Base-by-base conservation (phyloP, 176 grass and related monocot species). In the Bolboschoenus planiculmis region DNA sequence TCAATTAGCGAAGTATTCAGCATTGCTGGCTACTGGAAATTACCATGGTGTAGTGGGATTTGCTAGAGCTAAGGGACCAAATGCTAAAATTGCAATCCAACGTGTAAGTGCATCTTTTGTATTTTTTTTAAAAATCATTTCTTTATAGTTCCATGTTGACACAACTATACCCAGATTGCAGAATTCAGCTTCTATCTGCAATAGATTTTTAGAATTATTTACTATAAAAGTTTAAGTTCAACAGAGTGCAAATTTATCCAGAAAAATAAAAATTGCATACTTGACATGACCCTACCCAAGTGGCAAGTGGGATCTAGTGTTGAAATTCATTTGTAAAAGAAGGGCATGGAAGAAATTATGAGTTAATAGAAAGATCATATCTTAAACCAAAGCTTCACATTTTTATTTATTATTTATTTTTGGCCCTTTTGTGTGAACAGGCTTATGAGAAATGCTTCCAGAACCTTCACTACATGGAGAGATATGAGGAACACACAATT, bases 381-480 rank as follows among this genome's bases (percentile, higher is more conserved):
- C 30, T 50, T 7, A 15, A 47, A 75, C 43, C 35, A 50, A 51
- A 48, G 5, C 50, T 75, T 75, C 21, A 50, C 71, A 29, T 75
- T 75, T 30, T n/a, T 63, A 8, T 63, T 63, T 63, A 1, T 30
- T 50, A 7, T 8, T 75, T 75, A 20, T 27, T 75, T 48, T 54
- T 20, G 26, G 47, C 20, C 31, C 0, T 30, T 85, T 86, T 84
- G 30, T 87, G 13, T 89, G 78, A 85, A 76, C 82, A 98, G 95
- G 92, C 95, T 46, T 95, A 95, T 44, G 95, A 98, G 63, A 98
- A 98, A 88, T 98, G 96, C 84, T 98, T 98, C 86, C 92, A 98
- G 84, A 88, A 98, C 80, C 96, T 98, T 40, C 96, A 98, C 83
- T 95, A 93, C 63, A 91, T 98, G 83, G 96, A 95, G 68, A 91